Percentiles rank a stretch among this genome's conserved stretches.
Evolutionary conservation across 768 basidiomycete genomes (phyloP).

Genomic region (Strobilomyces dryophilus): DNA sequence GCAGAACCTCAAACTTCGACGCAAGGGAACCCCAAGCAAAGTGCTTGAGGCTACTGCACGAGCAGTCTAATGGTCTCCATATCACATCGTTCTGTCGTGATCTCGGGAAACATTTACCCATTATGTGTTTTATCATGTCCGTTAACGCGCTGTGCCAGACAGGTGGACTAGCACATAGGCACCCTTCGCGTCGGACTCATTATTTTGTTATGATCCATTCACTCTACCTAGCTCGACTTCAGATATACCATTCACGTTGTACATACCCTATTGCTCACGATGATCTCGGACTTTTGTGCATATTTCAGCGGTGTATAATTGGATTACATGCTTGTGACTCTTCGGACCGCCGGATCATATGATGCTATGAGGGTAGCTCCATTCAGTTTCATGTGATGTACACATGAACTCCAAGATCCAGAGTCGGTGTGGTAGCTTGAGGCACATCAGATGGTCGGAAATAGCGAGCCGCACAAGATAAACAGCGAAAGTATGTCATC

Average conservation of each 20-base stretch:
- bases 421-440: too few species aligned
- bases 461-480: too few species aligned
- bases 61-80: slow-evolving; percentile 1
- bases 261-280: slow-evolving; percentile 10
- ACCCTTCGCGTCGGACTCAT: not conserved
- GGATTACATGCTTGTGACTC: too few species aligned
- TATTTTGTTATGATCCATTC: not conserved
- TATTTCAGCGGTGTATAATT: not conserved
- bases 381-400: too few species aligned
- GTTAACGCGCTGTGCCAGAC: not conserved
- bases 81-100: slow-evolving; percentile 3
- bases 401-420: too few species aligned
- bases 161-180: not conserved
- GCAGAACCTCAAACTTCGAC: not conserved
- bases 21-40: slow-evolving; percentile 2
- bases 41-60: not conserved
- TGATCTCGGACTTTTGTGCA: not conserved
- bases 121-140: slow-evolving; percentile 12
- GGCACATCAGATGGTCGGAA: too few species aligned
- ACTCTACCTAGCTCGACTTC: not conserved
- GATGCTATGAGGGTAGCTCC: too few species aligned
- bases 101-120: not conserved
- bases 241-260: slow-evolving; percentile 15
- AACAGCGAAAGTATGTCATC: too few species aligned
- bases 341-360: too few species aligned